A percentile compares a stretch with the other conserved stretches of the same genome.
Evolutionary conservation across 1,284 basidiomycete species (phyloP).

Genomic region (Caloboletus firmus): DNA sequence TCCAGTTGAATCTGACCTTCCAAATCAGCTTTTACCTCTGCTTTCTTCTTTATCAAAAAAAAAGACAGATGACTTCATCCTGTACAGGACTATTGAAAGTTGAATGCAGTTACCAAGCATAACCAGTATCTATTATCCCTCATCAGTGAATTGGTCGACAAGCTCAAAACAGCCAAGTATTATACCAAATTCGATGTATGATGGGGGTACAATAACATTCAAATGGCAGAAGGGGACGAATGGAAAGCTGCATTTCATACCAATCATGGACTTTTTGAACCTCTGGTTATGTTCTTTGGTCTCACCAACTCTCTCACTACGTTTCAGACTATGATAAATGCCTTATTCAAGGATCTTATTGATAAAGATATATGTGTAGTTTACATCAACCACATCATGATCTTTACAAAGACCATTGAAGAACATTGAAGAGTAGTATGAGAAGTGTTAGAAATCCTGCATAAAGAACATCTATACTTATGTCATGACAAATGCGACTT

Average conservation of each 20-base stretch:
- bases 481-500: not conserved
- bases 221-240: not conserved
- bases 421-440: not conserved
- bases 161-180: too few relatives aligned
- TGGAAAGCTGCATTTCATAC: not conserved
- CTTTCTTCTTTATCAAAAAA: too few relatives aligned
- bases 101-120: too few relatives aligned
- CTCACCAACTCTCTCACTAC: not conserved
- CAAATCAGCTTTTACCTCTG: too few relatives aligned
- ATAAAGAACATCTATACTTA: rapidly evolving
- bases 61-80: too few relatives aligned
- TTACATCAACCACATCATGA: not conserved
- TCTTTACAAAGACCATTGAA: not conserved
- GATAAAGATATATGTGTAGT: not conserved
- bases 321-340: not conserved
- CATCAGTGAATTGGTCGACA: too few relatives aligned
- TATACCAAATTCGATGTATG: too few relatives aligned
- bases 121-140: too few relatives aligned
- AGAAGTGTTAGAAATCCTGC: not conserved
- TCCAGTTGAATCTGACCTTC: too few relatives aligned
- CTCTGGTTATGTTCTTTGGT: not conserved
- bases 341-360: not conserved
- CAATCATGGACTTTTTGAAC: not conserved
- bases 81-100: too few relatives aligned
- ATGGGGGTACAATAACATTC: too few relatives aligned